Base-by-base conservation (phyloP, 495 filamentous ascomycete species). In the Bryoglossum gracile region DNA sequence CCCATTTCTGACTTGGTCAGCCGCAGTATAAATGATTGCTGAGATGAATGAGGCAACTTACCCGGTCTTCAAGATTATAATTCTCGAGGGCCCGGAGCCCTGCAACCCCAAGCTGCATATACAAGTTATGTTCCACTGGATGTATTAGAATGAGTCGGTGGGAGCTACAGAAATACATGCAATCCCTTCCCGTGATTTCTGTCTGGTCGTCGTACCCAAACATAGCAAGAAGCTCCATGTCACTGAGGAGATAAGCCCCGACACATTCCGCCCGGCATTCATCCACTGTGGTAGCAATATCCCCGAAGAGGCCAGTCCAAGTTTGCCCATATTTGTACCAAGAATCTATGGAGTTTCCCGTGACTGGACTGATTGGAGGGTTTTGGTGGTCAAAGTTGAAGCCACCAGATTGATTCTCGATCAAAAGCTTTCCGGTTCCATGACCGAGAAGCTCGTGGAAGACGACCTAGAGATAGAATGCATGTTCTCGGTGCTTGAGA, bases 241-340 rank as follows among this genome's bases (percentile, higher is more conserved):
- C 62, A 49, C 67, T 61, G 55, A 69, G 65, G 6, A 76, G 53
- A 54, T 68, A 72, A n/a, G 61, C 62, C 1, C 59, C 61, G 14
- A 74, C 64, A 21, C 68, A 54, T 43, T 71, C 66, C 2, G 69
- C 69, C 19, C 73, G 60, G 53, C 72, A 76, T 48, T 77, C 72
- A 22, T 77, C 74, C 5, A 73, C 58, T 9, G 64, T 69, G 2
- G 65, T 70, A 6, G 70, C 65, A 14, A 73, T 45, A 30, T 68
- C 61, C 2, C 62, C 66, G 43, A 76, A 75, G 16, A 68, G 54
- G 3, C 68, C 60, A 4, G 62, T 70, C 68, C 71, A 75, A 0
- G 69, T 76, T 49, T 75, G 64, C 0, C 73, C 73, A 24, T 63
- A 64, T 25, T 57, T 60, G 47, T 77, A 76, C 68, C 69, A 76